Conservation (phyloP, 73 alveolate species). For the Paramecium biaurelia region DNA sequence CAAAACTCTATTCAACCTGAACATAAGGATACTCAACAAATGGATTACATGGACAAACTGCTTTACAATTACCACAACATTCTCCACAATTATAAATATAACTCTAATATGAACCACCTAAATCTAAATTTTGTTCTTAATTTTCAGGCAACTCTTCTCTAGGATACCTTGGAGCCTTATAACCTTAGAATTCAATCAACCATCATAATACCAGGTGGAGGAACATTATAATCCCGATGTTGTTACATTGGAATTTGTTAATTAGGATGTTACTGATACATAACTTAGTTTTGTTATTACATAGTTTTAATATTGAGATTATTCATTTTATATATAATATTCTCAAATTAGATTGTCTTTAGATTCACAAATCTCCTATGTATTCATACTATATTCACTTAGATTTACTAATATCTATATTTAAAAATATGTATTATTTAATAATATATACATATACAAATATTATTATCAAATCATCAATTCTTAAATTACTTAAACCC, state of each 20-base stretch:
- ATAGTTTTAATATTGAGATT: neutral
- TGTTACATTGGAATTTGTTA: neutral
- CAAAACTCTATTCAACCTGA: conserved; percentile 31
- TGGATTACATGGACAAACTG: conserved; percentile 47
- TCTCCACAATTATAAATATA: conserved; percentile 45
- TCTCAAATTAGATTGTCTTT: neutral
- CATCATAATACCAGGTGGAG: neutral
- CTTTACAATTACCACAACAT: conserved; percentile 51
- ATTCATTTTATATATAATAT: no score
- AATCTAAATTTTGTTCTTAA: conserved; percentile 11
- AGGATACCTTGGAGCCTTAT: conserved; percentile 27
- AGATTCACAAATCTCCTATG: neutral
- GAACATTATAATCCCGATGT: neutral
- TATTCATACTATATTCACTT: neutral
- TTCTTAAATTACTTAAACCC: neutral
- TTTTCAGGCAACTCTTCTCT: conserved; percentile 32
- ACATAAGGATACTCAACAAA: conserved; percentile 59
- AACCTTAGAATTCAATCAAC: neutral
- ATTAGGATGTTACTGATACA: neutral
- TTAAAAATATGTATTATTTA: no score
- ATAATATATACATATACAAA: neutral
- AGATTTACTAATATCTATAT: no score
- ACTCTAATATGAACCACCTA: conserved; percentile 15
- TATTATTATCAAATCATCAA: neutral
- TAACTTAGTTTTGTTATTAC: neutral